Conservation (phyloP, 2,329 filamentous ascomycete species). For the Trichophyton mentagrophytes region DNA sequence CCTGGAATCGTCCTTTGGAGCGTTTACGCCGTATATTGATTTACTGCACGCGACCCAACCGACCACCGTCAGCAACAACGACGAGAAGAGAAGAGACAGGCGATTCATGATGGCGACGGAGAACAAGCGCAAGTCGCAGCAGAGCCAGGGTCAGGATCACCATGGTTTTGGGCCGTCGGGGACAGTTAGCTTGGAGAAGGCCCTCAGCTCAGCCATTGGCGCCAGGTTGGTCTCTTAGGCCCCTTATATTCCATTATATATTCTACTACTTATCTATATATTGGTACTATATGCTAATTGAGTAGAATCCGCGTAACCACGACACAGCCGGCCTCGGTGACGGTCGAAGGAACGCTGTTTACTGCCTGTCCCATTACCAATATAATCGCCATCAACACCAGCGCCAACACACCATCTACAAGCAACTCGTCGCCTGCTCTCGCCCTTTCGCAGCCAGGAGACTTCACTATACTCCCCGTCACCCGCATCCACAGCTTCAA, state of each 20-base stretch:
- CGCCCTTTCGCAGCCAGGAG: conserved; percentile 33
- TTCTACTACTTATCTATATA: not conserved
- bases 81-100: not conserved
- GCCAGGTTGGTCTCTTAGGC: conserved; percentile 39
- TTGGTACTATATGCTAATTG: not conserved
- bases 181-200: conserved; percentile 40
- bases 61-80: no score
- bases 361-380: conserved; percentile 49
- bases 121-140: conserved; percentile 44
- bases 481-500: conserved; percentile 47
- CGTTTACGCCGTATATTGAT: no score
- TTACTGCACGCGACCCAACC: not conserved
- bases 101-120: conserved; percentile 33
- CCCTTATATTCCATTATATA: not conserved
- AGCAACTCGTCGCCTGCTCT: conserved; percentile 17
- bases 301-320: conserved; percentile 47
- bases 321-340: conserved; percentile 36
- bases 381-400: conserved; percentile 49
- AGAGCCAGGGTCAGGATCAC: conserved; percentile 35
- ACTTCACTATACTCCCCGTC: conserved; percentile 50
- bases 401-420: conserved; percentile 31
- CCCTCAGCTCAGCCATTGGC: conserved; percentile 48
- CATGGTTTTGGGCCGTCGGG: conserved; percentile 28
- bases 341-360: conserved; percentile 50
- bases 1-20: not conserved